These are phyloP conservation scores for Arthrobotrys megalospora DNA, from an alignment of 2,329 filamentous ascomycete species.

Conservation along the genomic window DNA sequence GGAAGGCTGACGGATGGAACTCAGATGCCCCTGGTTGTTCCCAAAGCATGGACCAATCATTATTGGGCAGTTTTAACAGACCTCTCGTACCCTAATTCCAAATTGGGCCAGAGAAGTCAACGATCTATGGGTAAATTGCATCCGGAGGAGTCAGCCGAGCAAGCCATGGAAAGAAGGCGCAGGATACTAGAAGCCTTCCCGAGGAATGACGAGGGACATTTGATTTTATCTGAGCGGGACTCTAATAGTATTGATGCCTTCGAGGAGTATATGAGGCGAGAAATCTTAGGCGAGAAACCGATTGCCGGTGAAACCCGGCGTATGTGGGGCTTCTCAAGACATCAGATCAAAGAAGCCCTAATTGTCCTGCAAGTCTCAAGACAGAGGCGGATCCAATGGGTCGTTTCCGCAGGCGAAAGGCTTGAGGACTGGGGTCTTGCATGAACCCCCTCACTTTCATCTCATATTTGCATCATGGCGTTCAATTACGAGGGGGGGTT, in stretches of 20 bases:
- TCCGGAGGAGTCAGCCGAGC: conserved; percentile 40
- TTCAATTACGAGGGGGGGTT: background rate
- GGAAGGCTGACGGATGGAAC: conserved; percentile 39
- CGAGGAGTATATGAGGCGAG: conserved; percentile 50
- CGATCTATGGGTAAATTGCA: conserved; percentile 46
- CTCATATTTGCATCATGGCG: conserved; percentile 16
- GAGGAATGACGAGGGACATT: conserved; percentile 28
- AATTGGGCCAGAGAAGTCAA: conserved; percentile 28
- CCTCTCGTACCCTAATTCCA: conserved; percentile 35
- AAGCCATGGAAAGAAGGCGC: conserved; percentile 47
- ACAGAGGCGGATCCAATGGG: conserved; percentile 54
- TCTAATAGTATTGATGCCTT: conserved; percentile 50
- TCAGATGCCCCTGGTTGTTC: conserved; percentile 48
- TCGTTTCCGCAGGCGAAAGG: conserved; percentile 48
- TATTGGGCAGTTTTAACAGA: conserved; percentile 50
- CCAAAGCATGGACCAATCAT: conserved; percentile 45
- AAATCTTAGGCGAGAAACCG: conserved; percentile 47
- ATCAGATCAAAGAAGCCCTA: conserved; percentile 56
- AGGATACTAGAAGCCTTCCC: conserved; percentile 39
- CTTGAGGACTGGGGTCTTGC: conserved; percentile 58
- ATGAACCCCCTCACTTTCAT: conserved; percentile 10
- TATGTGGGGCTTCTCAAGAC: conserved; percentile 57
- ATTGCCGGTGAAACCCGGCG: conserved; percentile 53
- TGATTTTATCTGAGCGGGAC: conserved; percentile 48
- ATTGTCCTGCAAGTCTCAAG: conserved; percentile 52